phyloP scores from a whole-genome alignment of 768 basidiomycete genomes.

The Mrakia blollopis region DNA sequence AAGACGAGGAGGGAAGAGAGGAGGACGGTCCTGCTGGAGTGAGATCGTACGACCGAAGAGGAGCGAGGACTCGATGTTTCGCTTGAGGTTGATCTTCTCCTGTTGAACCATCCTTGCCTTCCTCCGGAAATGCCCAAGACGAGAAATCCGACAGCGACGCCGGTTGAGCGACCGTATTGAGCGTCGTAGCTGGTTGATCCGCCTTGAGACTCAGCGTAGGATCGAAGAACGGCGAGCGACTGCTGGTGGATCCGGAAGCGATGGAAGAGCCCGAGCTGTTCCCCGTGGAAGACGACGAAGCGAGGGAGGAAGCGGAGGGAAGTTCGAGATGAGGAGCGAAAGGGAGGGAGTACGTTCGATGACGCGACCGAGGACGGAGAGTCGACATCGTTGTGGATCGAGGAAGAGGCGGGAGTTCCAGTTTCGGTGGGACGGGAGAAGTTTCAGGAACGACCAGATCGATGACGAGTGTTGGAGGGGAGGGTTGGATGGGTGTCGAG shows the following conservation, averaged over 20 bases:
- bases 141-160: conserved; percentile 18
- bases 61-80: conserved; percentile 11
- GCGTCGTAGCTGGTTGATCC: not conserved
- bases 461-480: not conserved
- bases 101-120: not conserved
- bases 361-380: conserved; percentile 22
- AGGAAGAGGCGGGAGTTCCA: conserved; percentile 12
- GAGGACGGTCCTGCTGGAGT: not conserved
- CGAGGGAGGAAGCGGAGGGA: not conserved
- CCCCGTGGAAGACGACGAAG: not conserved
- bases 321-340: conserved; percentile 21
- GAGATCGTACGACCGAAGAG: not conserved
- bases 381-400: conserved; percentile 4
- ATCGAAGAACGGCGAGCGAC: conserved; percentile 5
- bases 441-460: not conserved
- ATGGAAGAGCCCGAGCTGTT: not conserved
- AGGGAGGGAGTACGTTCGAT: conserved; percentile 25
- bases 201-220: conserved; percentile 9
- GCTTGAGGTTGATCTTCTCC: not conserved
- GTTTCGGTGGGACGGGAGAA: not conserved
- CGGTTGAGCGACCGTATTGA: not conserved
- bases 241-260: not conserved
- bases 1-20: not conserved
- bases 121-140: conserved; percentile 15
- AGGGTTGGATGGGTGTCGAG: not conserved